Base-by-base conservation (phyloP, 1,284 basidiomycete species). In the Coniophora puteana region DNA sequence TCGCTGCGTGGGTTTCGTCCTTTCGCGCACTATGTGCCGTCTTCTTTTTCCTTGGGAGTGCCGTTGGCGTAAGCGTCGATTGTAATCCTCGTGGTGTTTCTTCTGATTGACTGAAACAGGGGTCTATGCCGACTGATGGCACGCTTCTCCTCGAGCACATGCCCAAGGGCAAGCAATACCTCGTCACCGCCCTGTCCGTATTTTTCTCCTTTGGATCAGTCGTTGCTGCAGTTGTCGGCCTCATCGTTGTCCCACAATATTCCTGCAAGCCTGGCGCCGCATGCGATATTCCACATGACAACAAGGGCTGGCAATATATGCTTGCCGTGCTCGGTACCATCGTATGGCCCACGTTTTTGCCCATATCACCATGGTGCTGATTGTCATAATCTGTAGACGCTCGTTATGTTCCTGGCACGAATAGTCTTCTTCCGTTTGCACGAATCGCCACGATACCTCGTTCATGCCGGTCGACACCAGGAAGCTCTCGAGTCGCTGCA, bases 81-180 rank as follows among this genome's bases (percentile, higher is more conserved):
- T 38, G 16, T 16, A 35, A 33, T 1, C 39, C 14, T 27, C n/a
- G n/a, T 37, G 11, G 4, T 22, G 24, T 18, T 14, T 10, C n/a
- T 26, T 10, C 33, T 49, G 36, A 41, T 44, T 51, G 45, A 41
- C 18, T 34, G 14, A 18, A 8, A 28, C 43, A 89, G 85, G 87
- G 91, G 8, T 93, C 89, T 2, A 95, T 97, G 92, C 95, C 94
- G 0, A 97, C 93, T 0, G 94, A 98, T 54, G 94, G 94, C 3
- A 96, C 93, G 0, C 78, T 96, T 5, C 80, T 98, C 38, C 74
- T 97, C 4, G 95, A 99, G 61, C 93, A 96, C 54, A 84, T 97
- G 67, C 95, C 95, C 0, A 82, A 86, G 51, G 78, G 80, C 14
- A 93, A 93, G 53, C 85, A 94, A 55, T 94, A 94, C 59, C 80